phyloP scores from a whole-genome alignment of 116 monocot species.

The Iris pallida region DNA sequence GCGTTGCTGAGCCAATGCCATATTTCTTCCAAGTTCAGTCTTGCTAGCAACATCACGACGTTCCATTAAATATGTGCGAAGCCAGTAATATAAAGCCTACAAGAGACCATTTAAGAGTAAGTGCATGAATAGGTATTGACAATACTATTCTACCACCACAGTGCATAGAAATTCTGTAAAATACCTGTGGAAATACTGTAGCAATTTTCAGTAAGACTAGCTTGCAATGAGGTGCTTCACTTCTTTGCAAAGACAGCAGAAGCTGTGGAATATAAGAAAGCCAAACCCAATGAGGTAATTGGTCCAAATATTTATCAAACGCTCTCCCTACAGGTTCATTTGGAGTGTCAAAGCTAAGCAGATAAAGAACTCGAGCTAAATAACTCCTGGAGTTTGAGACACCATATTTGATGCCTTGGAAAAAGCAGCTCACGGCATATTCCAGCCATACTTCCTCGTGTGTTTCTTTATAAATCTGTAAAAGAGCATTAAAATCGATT shows the following conservation, averaged over 20 bases:
- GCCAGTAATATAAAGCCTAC: constrained; percentile 97
- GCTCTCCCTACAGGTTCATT: constrained; percentile 85
- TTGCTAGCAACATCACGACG: constrained; percentile 91
- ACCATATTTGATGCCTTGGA: constrained; percentile 95
- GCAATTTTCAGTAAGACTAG: constrained; percentile 87
- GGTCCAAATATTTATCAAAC: constrained; percentile 94
- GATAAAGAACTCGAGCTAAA: constrained; percentile 92
- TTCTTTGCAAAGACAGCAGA: constrained; percentile 91
- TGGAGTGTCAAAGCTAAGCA: constrained; percentile 92
- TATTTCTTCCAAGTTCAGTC: constrained; percentile 74
- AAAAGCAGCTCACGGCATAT: constrained; percentile 93
- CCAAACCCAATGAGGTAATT: constrained; percentile 99
- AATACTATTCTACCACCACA: background rate
- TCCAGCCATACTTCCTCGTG: constrained; percentile 91
- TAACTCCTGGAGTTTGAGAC: constrained; percentile 94
- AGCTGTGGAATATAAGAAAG: constrained; percentile 99
- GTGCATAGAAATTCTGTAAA: constrained; percentile 3
- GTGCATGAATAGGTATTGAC: background rate
- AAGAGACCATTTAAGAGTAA: constrained; percentile 6
- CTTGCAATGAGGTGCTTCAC: constrained; percentile 90
- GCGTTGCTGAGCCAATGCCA: constrained; percentile 76
- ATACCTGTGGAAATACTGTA: constrained; percentile 87
- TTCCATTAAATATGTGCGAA: constrained; percentile 98
- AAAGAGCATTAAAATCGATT: constrained; percentile 1
- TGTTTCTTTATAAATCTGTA: constrained; percentile 88